Percentiles rank a stretch among this genome's conserved stretches.
Conservation (phyloP, 805 yeast species). For the Candida sanyiensis region DNA sequence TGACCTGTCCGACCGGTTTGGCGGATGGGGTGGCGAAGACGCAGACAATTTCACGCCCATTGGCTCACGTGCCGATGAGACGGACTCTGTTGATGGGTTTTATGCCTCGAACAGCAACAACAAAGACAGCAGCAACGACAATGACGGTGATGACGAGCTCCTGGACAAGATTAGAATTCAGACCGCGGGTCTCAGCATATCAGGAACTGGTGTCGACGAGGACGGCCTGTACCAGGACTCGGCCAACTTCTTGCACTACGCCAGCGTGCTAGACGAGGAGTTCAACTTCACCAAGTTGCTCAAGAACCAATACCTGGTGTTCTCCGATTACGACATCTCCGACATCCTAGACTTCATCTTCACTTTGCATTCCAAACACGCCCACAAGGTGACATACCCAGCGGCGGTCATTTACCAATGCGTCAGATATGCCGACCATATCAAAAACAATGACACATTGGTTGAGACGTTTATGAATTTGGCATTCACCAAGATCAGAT, state of each 20-base stretch:
- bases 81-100: conserved; percentile 10
- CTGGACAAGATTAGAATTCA: conserved; percentile 33
- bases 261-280: conserved; percentile 28
- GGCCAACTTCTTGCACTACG: conserved; percentile 11
- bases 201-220: conserved; percentile 15
- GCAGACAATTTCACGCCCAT: neutral
- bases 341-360: conserved; percentile 63
- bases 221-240: conserved; percentile 22
- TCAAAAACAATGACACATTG: conserved; percentile 47
- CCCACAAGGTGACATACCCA: conserved; percentile 45
- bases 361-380: conserved; percentile 49
- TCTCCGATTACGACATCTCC: conserved; percentile 62
- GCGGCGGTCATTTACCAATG: conserved; percentile 68
- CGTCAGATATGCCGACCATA: conserved; percentile 59
- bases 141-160: conserved; percentile 29
- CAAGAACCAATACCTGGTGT: conserved; percentile 56
- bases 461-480: conserved; percentile 56
- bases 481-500: conserved; percentile 54
- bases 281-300: conserved; percentile 54
- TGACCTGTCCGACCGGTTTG: neutral
- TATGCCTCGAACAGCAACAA: too few relatives aligned
- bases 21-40: neutral
- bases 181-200: conserved; percentile 32
- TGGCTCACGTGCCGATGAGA: neutral
- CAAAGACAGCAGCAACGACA: conserved; percentile 2